Evolutionary conservation across 371 early-diverging fungal species (phyloP), one percentile per base, ranked within the genome.

Genomic region (Actinomucor elegans): DNA sequence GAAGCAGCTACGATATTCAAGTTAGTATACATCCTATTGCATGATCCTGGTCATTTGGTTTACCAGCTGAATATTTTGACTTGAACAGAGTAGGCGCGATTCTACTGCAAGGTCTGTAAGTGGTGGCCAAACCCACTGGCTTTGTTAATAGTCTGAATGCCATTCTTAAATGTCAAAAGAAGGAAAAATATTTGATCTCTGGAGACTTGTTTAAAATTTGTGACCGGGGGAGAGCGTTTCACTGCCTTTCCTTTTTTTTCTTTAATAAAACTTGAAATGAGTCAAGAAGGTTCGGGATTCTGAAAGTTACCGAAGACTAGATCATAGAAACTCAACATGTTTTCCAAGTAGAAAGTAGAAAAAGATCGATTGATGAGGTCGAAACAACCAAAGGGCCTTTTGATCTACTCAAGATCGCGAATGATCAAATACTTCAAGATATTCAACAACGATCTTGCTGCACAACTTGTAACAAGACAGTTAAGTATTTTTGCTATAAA

Each of bases 401-500:
- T 41, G 55, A 64, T 31, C 58, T 64, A 36, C 59, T 77, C 6
- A 56, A 77, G 23, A 77, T 74, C 18, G 57, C 52, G 27, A 50
- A 74, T 31, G 75, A 73, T 48, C 61, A 60, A 40, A 40, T 72
- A 17, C 67, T 77, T n/a, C 52, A 72, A 40, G 46, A 54, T 0
- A 57, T 57, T 18, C 44, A 17, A 17, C 71, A 69, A 38, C 68
- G 88, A 3, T 47, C 57, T 5, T 10, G 51, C 11, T 92, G 92
- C 53, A 64, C 73, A n/a, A 44, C 48, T 5, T 91, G 93, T 61
- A 71, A 81, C 36, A 87, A 82, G 59, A 72, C 79, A 17, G 81
- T 84, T 18, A 87, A 85, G 53, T 86, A 84, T 45, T 92, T 84
- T 57, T 93, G 93, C 67, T 88, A 90, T 56, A 66, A 71, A 29